Base-by-base conservation (phyloP, 768 basidiomycete species). In the Leccinum incarnatum region DNA sequence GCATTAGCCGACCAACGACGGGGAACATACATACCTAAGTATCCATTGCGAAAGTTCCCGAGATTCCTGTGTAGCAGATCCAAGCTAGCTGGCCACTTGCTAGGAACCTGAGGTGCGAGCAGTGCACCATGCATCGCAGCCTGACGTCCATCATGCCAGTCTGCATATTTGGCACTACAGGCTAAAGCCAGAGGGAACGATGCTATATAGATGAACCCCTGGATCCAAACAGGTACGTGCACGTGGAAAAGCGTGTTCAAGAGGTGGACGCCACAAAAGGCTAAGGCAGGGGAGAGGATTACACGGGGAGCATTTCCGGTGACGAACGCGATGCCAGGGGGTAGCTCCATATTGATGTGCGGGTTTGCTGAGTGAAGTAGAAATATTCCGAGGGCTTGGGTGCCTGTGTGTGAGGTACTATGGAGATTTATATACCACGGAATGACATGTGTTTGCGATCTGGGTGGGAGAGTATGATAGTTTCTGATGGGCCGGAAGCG, bases 11-110 rank as follows among this genome's bases (percentile, higher is more conserved):
- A 30, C 8, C 5, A 29, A 19, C 17, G 17, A 25, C 21, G 17
- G 52, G 53, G 36, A 25, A 45, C 15, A n/a, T 64, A 55, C 69
- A 21, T 51, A 73, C 75, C 70, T 17, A 70, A 57, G 59, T 74
- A 74, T 12, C 67, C 73, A 10, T 54, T 29, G 4, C 65, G 64
- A 34, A 70, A 63, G 40, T 68, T 69, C 14, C 57, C 57, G n/a
- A 76, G 0, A 17, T 60, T 61, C 4, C 55, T 54, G 15, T 63
- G 27, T 1, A 79, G 56, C 17, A 74, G 47, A 42, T 77, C 75
- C 6, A 81, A 36, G 34, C 75, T 74, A 27, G 74, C 75, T 3
- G 75, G 75, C 74, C 71, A 75, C 42, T 61, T 69, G 56, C 71
- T 74, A 2, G 65, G 56, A 19, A 77, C 71, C 23, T 23, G 55